Percentiles rank a stretch among this genome's conserved stretches.
phyloP scores from a whole-genome alignment of 208 protist genomes.

The Trypanosoma cruzi region DNA sequence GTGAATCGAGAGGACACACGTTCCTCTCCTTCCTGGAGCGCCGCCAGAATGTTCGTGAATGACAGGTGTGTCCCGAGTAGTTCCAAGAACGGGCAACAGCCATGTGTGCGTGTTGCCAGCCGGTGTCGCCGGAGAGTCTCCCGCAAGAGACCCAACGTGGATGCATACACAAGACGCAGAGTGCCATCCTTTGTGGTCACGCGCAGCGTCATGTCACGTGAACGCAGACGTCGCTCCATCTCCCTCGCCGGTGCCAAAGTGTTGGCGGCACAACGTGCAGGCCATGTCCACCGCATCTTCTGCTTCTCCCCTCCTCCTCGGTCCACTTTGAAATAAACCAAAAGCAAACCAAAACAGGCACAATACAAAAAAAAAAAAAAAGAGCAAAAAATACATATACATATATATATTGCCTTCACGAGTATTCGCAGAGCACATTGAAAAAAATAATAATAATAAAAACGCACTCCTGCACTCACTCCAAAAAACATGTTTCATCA shows the following conservation, averaged over 20 bases:
- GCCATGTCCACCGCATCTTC: not conserved
- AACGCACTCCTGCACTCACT: not conserved
- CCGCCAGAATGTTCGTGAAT: conserved; percentile 71
- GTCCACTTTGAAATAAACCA: not conserved
- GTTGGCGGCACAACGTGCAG: not conserved
- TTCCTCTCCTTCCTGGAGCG: conserved; percentile 68
- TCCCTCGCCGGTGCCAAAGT: not conserved
- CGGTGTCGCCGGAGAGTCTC: conserved; percentile 67
- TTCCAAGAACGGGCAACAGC: conserved; percentile 44
- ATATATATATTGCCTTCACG: not conserved
- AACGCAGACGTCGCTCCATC: conserved; percentile 32
- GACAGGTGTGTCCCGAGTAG: conserved; percentile 68
- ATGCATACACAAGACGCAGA: conserved; percentile 53
- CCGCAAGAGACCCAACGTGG: conserved; percentile 38
- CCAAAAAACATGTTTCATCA: not conserved
- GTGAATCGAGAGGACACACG: conserved; percentile 65
- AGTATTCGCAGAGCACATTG: not conserved
- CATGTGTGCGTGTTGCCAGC: conserved; percentile 35
- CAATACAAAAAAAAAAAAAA: conserved; percentile 1
- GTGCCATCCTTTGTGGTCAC: conserved; percentile 47
- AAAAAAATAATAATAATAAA: not conserved
- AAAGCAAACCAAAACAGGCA: not conserved
- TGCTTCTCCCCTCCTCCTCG: not conserved
- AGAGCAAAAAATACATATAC: not conserved
- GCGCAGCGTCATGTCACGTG: conserved; percentile 67